Percentiles rank a stretch among this genome's conserved stretches.
phyloP scores from a whole-genome alignment of 257 asterid species.

The Voacanga thouarsii region DNA sequence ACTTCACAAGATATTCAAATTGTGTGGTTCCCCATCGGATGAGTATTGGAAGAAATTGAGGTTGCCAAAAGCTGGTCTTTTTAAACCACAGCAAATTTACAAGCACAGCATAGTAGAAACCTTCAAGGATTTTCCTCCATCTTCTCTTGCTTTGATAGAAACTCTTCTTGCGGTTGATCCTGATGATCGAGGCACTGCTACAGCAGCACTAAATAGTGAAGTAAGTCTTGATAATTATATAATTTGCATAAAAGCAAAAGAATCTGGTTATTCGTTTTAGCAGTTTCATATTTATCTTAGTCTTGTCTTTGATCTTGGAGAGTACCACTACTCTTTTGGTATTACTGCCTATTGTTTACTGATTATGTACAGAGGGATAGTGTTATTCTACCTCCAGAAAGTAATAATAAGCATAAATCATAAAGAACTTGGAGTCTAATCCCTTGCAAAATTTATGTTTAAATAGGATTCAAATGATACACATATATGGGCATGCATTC shows the following conservation, averaged over 20 bases:
- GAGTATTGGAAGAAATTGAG: conserved; percentile 85
- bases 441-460: not conserved
- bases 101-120: conserved; percentile 59
- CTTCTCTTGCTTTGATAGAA: conserved; percentile 58
- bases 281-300: not conserved
- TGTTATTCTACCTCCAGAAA: not conserved
- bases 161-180: conserved; percentile 82
- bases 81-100: conserved; percentile 79
- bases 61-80: conserved; percentile 70
- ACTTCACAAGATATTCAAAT: conserved; percentile 82
- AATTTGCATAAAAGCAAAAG: not conserved
- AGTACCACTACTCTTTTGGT: not conserved
- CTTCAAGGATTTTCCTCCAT: conserved; percentile 70
- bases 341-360: not conserved
- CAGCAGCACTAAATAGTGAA: conserved; percentile 64
- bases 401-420: not conserved
- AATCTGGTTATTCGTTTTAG: not conserved
- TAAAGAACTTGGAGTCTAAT: not conserved
- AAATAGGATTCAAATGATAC: not conserved
- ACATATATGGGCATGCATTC: not conserved
- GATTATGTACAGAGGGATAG: not conserved
- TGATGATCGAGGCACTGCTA: conserved; percentile 72
- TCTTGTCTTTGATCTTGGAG: not conserved
- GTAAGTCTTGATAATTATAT: conserved; percentile 37
- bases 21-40: conserved; percentile 88